phyloP scores from a whole-genome alignment of 1,284 basidiomycete genomes.

The Nidula niveotomentosa region DNA sequence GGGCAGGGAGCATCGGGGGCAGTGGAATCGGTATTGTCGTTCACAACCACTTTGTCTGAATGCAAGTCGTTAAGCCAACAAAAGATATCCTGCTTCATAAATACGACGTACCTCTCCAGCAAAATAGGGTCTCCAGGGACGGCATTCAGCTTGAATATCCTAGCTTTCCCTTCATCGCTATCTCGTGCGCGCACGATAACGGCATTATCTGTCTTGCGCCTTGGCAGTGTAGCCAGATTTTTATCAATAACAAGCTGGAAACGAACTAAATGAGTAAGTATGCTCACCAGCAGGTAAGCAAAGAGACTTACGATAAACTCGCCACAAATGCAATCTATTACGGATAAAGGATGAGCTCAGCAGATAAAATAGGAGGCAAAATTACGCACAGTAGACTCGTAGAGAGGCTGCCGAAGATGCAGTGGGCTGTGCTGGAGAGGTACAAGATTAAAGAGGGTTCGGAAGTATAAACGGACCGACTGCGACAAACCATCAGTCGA shows the following conservation, averaged over 20 bases:
- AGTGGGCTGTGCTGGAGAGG: constrained; percentile 65
- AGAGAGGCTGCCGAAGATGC: constrained; percentile 75
- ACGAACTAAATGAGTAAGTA: constrained; percentile 6
- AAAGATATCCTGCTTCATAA: constrained; percentile 1
- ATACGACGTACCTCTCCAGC: constrained; percentile 58
- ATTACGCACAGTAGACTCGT: constrained; percentile 72
- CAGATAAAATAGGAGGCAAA: constrained; percentile 2
- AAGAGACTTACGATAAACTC: constrained; percentile 71
- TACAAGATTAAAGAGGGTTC: constrained; percentile 3
- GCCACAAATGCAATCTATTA: constrained; percentile 78
- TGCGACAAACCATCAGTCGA: constrained; percentile 68
- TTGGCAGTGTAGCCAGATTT: constrained; percentile 64
- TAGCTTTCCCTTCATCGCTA: constrained; percentile 50
- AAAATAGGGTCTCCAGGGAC: constrained; percentile 62
- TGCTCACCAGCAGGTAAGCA: constrained; percentile 4
- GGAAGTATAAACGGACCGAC: constrained; percentile 6
- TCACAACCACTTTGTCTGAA: constrained; percentile 64
- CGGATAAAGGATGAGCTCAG: constrained; percentile 6
- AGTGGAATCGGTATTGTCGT: constrained; percentile 72
- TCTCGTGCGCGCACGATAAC: constrained; percentile 72
- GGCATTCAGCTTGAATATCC: constrained; percentile 80
- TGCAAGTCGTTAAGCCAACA: constrained; percentile 1
- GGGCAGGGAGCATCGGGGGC: constrained; percentile 71
- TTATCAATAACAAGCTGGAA: constrained; percentile 80
- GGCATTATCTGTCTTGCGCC: constrained; percentile 72